Evolutionary conservation across 441 rosid genomes (phyloP).

Genomic region (Aquilaria agallochum): DNA sequence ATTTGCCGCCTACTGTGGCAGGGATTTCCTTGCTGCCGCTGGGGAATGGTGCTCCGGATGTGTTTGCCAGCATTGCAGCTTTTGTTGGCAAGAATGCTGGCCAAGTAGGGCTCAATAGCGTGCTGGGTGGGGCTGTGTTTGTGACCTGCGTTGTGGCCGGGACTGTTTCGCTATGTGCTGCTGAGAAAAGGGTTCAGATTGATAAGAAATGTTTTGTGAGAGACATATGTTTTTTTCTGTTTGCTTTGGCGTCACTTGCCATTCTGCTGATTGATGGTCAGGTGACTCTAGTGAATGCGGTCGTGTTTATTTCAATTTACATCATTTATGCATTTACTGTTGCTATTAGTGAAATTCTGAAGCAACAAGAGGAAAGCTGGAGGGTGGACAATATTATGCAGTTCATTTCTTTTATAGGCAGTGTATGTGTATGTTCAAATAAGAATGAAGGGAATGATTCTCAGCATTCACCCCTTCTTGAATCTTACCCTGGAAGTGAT

Average conservation of each 20-base stretch:
- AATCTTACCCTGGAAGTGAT: slow-evolving; percentile 15
- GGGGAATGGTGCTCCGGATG: slow-evolving; percentile 68
- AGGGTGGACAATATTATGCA: slow-evolving; percentile 19
- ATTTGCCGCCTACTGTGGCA: slow-evolving; percentile 43
- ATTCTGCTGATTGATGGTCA: slow-evolving; percentile 26
- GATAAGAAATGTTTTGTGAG: slow-evolving; percentile 35
- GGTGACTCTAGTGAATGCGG: slow-evolving; percentile 25
- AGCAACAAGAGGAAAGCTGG: slow-evolving; percentile 20
- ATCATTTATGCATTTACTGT: slow-evolving; percentile 26
- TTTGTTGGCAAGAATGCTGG: slow-evolving; percentile 50
- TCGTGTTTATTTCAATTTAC: slow-evolving; percentile 24
- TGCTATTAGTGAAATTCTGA: slow-evolving; percentile 32
- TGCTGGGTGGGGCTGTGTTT: slow-evolving; percentile 57
- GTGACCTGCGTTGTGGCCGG: slow-evolving; percentile 50
- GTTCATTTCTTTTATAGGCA: slow-evolving; percentile 28
- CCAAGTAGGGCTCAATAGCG: slow-evolving; percentile 58
- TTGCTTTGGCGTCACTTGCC: slow-evolving; percentile 23
- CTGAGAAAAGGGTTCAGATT: slow-evolving; percentile 28
- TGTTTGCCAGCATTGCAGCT: slow-evolving; percentile 60
- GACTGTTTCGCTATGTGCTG: slow-evolving; percentile 23
- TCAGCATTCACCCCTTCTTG: slow-evolving; percentile 22
- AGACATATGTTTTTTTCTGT: slow-evolving; percentile 31
- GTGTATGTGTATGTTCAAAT: slow-evolving; percentile 13
- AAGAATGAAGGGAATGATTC: slow-evolving; percentile 29
- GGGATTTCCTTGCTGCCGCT: slow-evolving; percentile 55